Evolutionary conservation across 345 rosid species (phyloP).

Genomic region (Triadica sebifera): DNA sequence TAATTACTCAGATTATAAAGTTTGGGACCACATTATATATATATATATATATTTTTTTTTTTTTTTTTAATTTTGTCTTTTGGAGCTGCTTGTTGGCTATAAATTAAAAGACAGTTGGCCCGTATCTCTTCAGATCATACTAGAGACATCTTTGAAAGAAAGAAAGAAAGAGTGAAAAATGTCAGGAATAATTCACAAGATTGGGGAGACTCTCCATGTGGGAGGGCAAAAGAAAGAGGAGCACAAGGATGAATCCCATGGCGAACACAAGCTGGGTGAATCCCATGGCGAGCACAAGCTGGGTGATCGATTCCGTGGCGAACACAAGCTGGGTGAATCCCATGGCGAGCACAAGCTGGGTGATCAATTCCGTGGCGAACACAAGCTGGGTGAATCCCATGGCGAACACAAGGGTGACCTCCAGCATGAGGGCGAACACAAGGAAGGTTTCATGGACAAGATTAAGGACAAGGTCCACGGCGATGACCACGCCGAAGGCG

Average conservation of each 20-base stretch:
- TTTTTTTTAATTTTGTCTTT: too few relatives aligned
- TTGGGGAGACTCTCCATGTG: slow-evolving; percentile 59
- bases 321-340: too few relatives aligned
- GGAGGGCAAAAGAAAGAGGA: slow-evolving; percentile 54
- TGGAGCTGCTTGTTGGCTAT: too few relatives aligned
- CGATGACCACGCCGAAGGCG: slow-evolving; percentile 15
- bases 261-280: neutral
- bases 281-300: slow-evolving; percentile 34
- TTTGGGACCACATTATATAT: too few relatives aligned
- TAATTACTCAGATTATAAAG: too few relatives aligned
- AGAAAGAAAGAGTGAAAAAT: slow-evolving; percentile 16
- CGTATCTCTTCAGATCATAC: neutral
- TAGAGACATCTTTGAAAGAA: neutral
- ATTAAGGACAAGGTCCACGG: slow-evolving; percentile 53
- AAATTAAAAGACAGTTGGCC: too few relatives aligned
- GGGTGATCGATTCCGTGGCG: slow-evolving; percentile 13
- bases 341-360: slow-evolving; percentile 35
- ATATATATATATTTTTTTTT: too few relatives aligned
- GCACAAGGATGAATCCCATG: slow-evolving; percentile 26
- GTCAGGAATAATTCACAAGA: slow-evolving; percentile 67
- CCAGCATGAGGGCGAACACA: slow-evolving; percentile 22
- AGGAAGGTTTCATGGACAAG: slow-evolving; percentile 51
- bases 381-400: neutral
- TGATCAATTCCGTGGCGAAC: slow-evolving; percentile 4
- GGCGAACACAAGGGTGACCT: slow-evolving; percentile 2